phyloP scores from a whole-genome alignment of 1,284 basidiomycete species.

The Rhodotorula sp. region DNA sequence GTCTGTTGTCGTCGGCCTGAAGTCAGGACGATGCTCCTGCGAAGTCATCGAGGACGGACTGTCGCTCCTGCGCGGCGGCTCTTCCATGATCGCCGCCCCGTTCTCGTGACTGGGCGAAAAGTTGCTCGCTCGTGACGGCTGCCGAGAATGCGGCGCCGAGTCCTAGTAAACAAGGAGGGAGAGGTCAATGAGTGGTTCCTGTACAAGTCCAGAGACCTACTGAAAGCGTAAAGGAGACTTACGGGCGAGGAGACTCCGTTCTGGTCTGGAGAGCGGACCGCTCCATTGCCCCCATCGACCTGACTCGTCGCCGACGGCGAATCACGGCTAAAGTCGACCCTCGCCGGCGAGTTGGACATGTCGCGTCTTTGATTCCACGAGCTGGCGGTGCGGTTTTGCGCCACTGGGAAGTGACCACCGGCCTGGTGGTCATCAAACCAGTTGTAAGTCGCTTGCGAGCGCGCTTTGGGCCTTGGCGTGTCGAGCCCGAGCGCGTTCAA shows the following conservation, averaged over 20 bases:
- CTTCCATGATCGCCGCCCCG: too few relatives aligned
- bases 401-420: too few relatives aligned
- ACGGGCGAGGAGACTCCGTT: too few relatives aligned
- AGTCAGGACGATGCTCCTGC: not conserved
- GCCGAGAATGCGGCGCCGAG: not conserved
- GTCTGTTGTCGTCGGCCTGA: not conserved
- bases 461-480: conserved; percentile 22
- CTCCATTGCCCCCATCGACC: too few relatives aligned
- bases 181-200: not conserved
- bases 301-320: too few relatives aligned
- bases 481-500: conserved; percentile 20
- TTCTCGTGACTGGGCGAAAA: not conserved
- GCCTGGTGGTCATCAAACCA: conserved; percentile 29
- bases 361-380: too few relatives aligned
- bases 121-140: not conserved
- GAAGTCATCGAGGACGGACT: not conserved
- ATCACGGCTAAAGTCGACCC: too few relatives aligned
- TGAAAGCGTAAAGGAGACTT: too few relatives aligned
- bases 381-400: too few relatives aligned
- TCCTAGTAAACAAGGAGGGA: not conserved
- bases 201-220: too few relatives aligned
- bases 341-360: too few relatives aligned
- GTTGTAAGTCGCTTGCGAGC: conserved; percentile 32
- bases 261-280: too few relatives aligned
- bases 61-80: not conserved